Evolutionary conservation across 1,284 basidiomycete genomes (phyloP).

Genomic region (Athelia sp.): DNA sequence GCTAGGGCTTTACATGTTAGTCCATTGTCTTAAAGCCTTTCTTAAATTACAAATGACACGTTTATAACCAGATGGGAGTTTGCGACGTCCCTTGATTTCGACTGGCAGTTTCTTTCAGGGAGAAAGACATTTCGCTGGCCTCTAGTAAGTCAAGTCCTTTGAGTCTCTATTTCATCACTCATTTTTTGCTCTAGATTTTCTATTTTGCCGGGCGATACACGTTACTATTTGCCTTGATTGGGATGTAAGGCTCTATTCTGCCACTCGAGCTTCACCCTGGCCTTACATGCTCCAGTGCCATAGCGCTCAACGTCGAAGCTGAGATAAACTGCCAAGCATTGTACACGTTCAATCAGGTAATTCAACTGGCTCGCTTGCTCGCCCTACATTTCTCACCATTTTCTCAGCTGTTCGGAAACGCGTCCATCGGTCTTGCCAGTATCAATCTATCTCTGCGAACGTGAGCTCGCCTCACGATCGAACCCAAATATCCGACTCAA

Average conservation of each 20-base stretch:
- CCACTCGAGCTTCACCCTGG: no score
- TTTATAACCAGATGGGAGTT: slow-evolving; percentile 48
- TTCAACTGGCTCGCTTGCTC: no score
- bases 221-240: slow-evolving; percentile 61
- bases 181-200: slow-evolving; percentile 37
- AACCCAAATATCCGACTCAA: no score
- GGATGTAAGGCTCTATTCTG: slow-evolving; percentile 46
- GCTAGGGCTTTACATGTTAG: slow-evolving; percentile 56
- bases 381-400: no score
- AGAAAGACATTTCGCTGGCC: slow-evolving; percentile 27
- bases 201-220: slow-evolving; percentile 73
- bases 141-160: slow-evolving; percentile 13
- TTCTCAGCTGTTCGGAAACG: slow-evolving; percentile 45
- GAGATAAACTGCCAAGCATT: slow-evolving; percentile 61
- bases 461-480: slow-evolving; percentile 34
- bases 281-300: slow-evolving; percentile 29
- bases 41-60: neutral
- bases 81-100: slow-evolving; percentile 60
- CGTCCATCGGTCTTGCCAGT: slow-evolving; percentile 69
- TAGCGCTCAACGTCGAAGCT: slow-evolving; percentile 51
- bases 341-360: slow-evolving; percentile 66
- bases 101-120: slow-evolving; percentile 47
- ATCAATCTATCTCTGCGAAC: slow-evolving; percentile 77
- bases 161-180: neutral
- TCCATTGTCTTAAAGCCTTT: neutral